Evolutionary conservation across 2,329 filamentous ascomycete genomes (phyloP).

Genomic region (Basipetospora chlamydospora): DNA sequence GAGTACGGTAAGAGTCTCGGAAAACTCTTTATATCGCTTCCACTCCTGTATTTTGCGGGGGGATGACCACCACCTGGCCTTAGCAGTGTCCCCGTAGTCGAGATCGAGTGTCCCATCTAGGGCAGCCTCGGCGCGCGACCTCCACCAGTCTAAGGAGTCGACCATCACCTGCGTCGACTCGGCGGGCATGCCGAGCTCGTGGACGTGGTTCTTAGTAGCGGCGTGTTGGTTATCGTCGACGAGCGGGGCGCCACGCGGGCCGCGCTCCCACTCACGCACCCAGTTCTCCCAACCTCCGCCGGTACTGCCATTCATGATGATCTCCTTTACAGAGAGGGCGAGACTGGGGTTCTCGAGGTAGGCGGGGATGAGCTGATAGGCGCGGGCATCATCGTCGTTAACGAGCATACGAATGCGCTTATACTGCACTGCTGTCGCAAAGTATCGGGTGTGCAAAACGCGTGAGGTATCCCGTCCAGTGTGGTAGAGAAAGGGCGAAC

Average conservation of each 20-base stretch:
- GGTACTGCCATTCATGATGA: neutral
- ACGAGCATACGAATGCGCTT: neutral
- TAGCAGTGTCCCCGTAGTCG: constrained; percentile 3
- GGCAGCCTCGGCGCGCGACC: neutral
- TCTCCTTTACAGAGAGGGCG: constrained; percentile 1
- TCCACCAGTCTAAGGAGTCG: constrained; percentile 1
- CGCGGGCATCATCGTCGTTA: neutral
- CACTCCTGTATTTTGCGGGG: too few relatives aligned
- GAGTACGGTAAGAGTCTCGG: neutral
- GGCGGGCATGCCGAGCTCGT: neutral
- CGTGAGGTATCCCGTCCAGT: too few relatives aligned
- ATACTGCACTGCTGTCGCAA: neutral
- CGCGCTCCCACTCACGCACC: neutral
- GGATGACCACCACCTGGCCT: too few relatives aligned
- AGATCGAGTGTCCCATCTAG: neutral
- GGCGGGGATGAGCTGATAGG: constrained; percentile 1
- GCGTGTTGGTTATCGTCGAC: neutral
- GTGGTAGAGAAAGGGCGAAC: too few relatives aligned
- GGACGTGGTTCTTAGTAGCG: neutral
- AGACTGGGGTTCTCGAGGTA: neutral
- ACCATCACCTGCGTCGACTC: neutral
- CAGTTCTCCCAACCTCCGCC: neutral
- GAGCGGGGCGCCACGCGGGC: neutral
- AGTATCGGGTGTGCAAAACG: too few relatives aligned
- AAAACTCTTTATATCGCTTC: too few relatives aligned